These are phyloP conservation scores for Vitis cinerea DNA, from an alignment of 164 flowering plant genomes.

Conservation along the genomic window DNA sequence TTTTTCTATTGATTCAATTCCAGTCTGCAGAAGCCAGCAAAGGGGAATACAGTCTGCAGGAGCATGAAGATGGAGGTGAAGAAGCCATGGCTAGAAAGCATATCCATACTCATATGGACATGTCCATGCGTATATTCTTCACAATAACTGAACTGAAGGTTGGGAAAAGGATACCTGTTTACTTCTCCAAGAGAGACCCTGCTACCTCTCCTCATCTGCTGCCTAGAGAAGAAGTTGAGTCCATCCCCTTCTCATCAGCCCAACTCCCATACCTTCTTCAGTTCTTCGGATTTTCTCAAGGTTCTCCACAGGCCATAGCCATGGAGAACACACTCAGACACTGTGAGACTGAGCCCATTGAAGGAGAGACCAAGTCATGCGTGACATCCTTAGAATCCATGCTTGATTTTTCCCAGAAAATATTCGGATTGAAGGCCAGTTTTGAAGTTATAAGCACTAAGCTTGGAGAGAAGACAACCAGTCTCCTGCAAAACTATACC, in stretches of 20 bases:
- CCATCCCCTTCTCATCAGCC: slow-evolving; percentile 47
- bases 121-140: slow-evolving; percentile 31
- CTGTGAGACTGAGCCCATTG: slow-evolving; percentile 39
- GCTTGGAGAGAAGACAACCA: not conserved
- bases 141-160: slow-evolving; percentile 23
- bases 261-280: slow-evolving; percentile 37
- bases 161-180: slow-evolving; percentile 32
- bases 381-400: slow-evolving; percentile 61
- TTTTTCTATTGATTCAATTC: no score
- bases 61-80: no score
- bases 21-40: no score
- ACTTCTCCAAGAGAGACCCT: slow-evolving; percentile 25
- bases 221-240: slow-evolving; percentile 39
- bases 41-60: no score
- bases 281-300: slow-evolving; percentile 31
- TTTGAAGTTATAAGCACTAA: slow-evolving; percentile 24
- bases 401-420: slow-evolving; percentile 33
- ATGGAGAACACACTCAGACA: slow-evolving; percentile 45
- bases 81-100: not conserved
- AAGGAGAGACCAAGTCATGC: slow-evolving; percentile 49
- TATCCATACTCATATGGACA: slow-evolving; percentile 20
- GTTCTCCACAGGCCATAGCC: slow-evolving; percentile 49
- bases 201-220: slow-evolving; percentile 32
- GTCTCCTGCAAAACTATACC: slow-evolving; percentile 37
- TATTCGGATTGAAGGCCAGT: slow-evolving; percentile 22